phyloP scores from a whole-genome alignment of 768 basidiomycete genomes.

The Saitozyma sp. region DNA sequence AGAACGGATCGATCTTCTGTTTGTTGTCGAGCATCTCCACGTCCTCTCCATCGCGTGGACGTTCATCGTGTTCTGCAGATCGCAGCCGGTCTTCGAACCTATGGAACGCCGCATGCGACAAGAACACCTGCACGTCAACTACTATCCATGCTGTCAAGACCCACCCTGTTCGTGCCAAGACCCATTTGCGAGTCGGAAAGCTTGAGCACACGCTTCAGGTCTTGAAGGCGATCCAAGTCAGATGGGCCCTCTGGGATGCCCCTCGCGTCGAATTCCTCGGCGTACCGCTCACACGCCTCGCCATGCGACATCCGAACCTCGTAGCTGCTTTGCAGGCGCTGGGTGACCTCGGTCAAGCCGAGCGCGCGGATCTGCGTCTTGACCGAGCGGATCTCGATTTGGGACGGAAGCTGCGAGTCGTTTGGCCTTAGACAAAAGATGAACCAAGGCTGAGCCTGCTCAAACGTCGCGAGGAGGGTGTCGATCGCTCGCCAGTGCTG shows the following conservation, averaged over 20 bases:
- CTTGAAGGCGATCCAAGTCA: slow-evolving; percentile 56
- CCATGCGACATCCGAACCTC: slow-evolving; percentile 81
- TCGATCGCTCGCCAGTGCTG: slow-evolving; percentile 84
- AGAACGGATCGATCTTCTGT: slow-evolving; percentile 51
- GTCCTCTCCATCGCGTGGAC: slow-evolving; percentile 70
- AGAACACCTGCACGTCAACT: slow-evolving; percentile 66
- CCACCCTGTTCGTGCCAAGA: slow-evolving; percentile 78
- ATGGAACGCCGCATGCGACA: slow-evolving; percentile 83
- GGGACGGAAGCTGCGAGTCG: slow-evolving; percentile 90
- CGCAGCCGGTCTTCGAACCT: slow-evolving; percentile 83
- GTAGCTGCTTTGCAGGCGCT: slow-evolving; percentile 65
- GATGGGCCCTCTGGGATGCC: slow-evolving; percentile 65
- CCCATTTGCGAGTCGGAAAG: slow-evolving; percentile 73
- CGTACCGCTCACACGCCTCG: slow-evolving; percentile 85
- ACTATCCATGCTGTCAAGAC: slow-evolving; percentile 23
- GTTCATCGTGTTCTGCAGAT: slow-evolving; percentile 78
- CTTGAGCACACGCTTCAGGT: slow-evolving; percentile 51
- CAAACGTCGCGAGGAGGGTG: slow-evolving; percentile 79
- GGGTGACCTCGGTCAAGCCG: slow-evolving; percentile 75
- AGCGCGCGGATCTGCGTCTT: slow-evolving; percentile 85
- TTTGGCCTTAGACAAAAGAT: slow-evolving; percentile 93
- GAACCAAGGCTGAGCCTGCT: slow-evolving; percentile 87
- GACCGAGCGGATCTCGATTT: slow-evolving; percentile 85
- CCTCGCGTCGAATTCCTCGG: slow-evolving; percentile 62
- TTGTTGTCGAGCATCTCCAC: slow-evolving; percentile 58